Evolutionary conservation across 371 early-diverging fungal genomes (phyloP).

Genomic region (Mucor racemosus): DNA sequence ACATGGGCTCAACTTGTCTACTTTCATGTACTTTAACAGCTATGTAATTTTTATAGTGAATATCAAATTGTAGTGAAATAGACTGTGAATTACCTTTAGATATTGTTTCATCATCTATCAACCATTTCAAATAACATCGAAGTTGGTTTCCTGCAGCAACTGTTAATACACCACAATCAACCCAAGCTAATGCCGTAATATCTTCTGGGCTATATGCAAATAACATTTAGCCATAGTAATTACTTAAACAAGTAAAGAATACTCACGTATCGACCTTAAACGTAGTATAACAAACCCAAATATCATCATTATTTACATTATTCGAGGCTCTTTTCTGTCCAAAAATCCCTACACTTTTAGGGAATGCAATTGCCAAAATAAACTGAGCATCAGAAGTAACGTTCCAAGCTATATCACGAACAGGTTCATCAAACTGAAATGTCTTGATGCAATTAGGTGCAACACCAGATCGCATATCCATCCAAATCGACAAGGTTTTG

Average conservation of each 20-base stretch:
- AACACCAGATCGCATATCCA: slow-evolving; percentile 38
- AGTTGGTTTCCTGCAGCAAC: slow-evolving; percentile 66
- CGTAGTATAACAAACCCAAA: slow-evolving; percentile 54
- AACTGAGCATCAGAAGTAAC: slow-evolving; percentile 76
- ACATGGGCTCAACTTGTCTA: slow-evolving; percentile 43
- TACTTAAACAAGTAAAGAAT: neutral
- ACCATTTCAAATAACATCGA: slow-evolving; percentile 70
- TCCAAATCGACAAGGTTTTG: slow-evolving; percentile 38
- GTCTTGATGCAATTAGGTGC: slow-evolving; percentile 28
- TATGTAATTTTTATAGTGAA: neutral
- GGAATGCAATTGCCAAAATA: slow-evolving; percentile 67
- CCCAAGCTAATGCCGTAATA: slow-evolving; percentile 67
- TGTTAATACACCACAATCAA: slow-evolving; percentile 66
- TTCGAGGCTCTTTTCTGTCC: slow-evolving; percentile 51
- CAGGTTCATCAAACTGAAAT: slow-evolving; percentile 36
- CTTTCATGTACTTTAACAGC: slow-evolving; percentile 28
- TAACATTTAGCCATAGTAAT: neutral
- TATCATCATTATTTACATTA: slow-evolving; percentile 17
- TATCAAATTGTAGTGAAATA: too few species aligned
- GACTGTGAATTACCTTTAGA: slow-evolving; percentile 33
- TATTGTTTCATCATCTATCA: slow-evolving; percentile 51
- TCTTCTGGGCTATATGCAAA: slow-evolving; percentile 29
- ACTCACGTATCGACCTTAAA: slow-evolving; percentile 51
- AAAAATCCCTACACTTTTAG: slow-evolving; percentile 52
- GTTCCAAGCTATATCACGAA: slow-evolving; percentile 68